These are phyloP conservation scores for Elsinoe australis DNA, from an alignment of 2,329 filamentous ascomycete genomes.

Conservation along the genomic window DNA sequence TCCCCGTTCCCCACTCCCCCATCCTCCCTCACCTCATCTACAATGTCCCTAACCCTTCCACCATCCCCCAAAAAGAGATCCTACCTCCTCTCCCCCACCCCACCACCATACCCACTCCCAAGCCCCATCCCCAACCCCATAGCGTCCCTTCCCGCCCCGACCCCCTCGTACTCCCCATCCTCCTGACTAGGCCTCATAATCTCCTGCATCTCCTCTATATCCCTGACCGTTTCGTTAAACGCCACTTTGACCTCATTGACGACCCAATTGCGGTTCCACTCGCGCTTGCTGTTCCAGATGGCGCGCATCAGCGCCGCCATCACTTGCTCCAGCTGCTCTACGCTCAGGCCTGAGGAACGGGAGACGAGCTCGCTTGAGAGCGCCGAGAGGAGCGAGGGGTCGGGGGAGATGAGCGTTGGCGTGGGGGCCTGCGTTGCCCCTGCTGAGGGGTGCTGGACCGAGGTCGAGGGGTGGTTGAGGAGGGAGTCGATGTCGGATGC, in stretches of 20 bases:
- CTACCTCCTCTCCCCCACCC: no score
- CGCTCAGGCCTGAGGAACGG: conserved; percentile 66
- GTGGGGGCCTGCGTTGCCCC: conserved; percentile 16
- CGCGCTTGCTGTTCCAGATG: conserved; percentile 69
- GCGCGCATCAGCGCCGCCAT: conserved; percentile 84
- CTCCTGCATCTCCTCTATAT: conserved; percentile 53
- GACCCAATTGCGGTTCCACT: conserved; percentile 78
- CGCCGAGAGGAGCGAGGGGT: conserved; percentile 42
- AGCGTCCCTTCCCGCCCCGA: not conserved
- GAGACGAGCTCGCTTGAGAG: conserved; percentile 59
- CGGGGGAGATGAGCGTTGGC: conserved; percentile 39
- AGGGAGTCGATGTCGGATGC: conserved; percentile 32
- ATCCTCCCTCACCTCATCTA: no score
- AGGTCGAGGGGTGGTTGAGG: conserved; percentile 32
- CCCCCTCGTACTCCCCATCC: conserved; percentile 15
- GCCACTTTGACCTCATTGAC: conserved; percentile 54
- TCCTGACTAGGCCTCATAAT: conserved; percentile 38
- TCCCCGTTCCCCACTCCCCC: no score
- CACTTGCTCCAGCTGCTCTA: conserved; percentile 93
- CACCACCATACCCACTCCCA: not conserved
- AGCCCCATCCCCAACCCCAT: not conserved
- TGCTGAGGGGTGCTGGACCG: conserved; percentile 3
- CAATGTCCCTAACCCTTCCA: no score
- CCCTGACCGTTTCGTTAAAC: conserved; percentile 67
- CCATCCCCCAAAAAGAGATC: no score